Base-by-base conservation (phyloP, 306 rosid species). In the Comarum palustre region DNA sequence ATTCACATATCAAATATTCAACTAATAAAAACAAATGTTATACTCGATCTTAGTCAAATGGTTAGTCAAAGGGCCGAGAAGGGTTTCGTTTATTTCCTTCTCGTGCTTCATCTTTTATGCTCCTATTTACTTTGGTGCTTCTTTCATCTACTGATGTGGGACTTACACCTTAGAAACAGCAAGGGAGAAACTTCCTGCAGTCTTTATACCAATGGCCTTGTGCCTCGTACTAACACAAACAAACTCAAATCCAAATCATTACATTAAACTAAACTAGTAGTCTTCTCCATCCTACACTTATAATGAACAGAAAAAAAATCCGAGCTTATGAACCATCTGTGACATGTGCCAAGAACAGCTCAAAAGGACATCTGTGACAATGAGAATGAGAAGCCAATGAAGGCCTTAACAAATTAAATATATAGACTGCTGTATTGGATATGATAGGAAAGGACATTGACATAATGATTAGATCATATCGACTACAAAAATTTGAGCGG, bases 61-160 rank as follows among this genome's bases (percentile, higher is more conserved):
- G n/a, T n/a, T n/a, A n/a, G n/a, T n/a, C n/a, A n/a, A n/a, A n/a
- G 8, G 12, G 1, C 43, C 12, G 43, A 39, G 43, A 8, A 39
- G 8, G 12, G 12, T 39, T 8, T 39, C n/a, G 43, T 1, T 4
- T 34, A 0, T 7, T 1, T 0, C 0, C 0, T 39, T 7, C 43
- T 7, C 2, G 12, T 2, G 10, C 10, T 39, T 39, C 12, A 2
- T 0, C 8, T 1, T 8, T 39, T 39, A 3, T 39, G 8, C 12
- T 1, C 11, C 43, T 8, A 8, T 39, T 39, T 2, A 39, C 43
- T 39, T 39, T 3, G 11, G 11, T 39, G 10, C 43, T 8, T 39
- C 43, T 8, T 4, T 39, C 43, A 39, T 7, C 1, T 1, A 39
- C 2, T 2, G 43, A 39, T 39, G 43, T 38, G 41, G 41, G 9